Base-by-base conservation (phyloP, 1,284 basidiomycete species). In the Trametes polyzona region DNA sequence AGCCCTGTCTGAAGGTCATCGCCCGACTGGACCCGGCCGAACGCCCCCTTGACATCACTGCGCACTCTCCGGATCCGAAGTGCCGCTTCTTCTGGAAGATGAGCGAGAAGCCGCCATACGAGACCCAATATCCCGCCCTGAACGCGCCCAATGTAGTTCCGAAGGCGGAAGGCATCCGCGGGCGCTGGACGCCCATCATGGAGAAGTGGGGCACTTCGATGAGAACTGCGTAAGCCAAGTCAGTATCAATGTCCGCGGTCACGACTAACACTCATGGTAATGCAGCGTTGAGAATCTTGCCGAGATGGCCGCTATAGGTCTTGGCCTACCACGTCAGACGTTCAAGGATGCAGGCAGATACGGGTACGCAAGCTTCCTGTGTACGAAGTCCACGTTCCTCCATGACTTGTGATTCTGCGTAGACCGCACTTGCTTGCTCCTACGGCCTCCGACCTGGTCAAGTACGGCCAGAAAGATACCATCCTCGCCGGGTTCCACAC, bases 31-130 rank as follows among this genome's bases (percentile, higher is more conserved):
- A 89, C 36, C 85, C 86, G 1, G 74, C 79, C 0, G 92, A 96
- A 68, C 75, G 95, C 32, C 94, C 95, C 2, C 72, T 96, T 43
- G 95, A 96, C 70, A 86, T 91, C 57, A 78, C 77, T 26, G 86
- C 78, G 1, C 90, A 94, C 64, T 79, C 82, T 10, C 92, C 93
- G 0, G 94, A 96, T 70, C 95, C 94, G 0, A 96, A 96, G 73
- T 95, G 92, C 69, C 83, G 94, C 64, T 95, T 95, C 80, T 96
- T 96, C 74, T 94, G 92, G 83, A 89, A 83, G 66, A 95, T 95
- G 93, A 81, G 83, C 58, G 79, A 84, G 50, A 75, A 75, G 10
- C 90, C 92, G 0, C 90, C 92, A 0, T 91, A 93, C 65, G 77
- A 88, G 65, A 93, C 92, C 0, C 77, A 80, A 42, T 95, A 87